Evolutionary conservation across 176 grass and related monocot genomes (phyloP).

Genomic region (Eragrostis curvula): DNA sequence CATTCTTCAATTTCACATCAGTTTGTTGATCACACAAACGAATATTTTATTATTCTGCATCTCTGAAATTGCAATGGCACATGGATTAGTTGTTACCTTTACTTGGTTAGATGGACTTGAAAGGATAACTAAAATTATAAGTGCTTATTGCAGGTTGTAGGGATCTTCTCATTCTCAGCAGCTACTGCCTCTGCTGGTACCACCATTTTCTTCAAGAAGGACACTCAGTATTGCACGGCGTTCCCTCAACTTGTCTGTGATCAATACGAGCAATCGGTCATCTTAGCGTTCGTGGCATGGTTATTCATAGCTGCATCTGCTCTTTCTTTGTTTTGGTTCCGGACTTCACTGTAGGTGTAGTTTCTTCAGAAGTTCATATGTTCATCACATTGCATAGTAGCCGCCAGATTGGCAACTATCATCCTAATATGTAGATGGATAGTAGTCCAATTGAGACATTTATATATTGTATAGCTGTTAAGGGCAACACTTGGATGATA

Average conservation of each 20-base stretch:
- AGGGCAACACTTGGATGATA: no score
- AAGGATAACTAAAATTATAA: no score
- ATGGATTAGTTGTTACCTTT: no score
- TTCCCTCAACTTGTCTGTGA: slow-evolving; percentile 56
- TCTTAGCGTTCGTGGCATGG: slow-evolving; percentile 66
- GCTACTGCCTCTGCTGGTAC: slow-evolving; percentile 57
- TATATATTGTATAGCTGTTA: no score
- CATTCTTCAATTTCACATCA: not conserved
- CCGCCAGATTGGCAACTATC: not conserved
- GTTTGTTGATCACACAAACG: not conserved
- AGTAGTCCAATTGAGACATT: no score
- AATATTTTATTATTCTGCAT: no score
- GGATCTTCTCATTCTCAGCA: slow-evolving; percentile 57
- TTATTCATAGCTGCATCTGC: slow-evolving; percentile 61
- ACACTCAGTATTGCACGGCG: slow-evolving; percentile 54
- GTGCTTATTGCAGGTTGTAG: slow-evolving; percentile 42
- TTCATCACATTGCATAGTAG: slow-evolving; percentile 3
- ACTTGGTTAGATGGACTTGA: no score
- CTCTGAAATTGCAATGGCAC: no score
- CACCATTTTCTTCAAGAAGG: slow-evolving; percentile 52
- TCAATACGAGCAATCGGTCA: slow-evolving; percentile 49
- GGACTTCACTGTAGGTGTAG: no score
- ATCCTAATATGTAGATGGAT: no score
- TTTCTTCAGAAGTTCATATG: slow-evolving; percentile 25
- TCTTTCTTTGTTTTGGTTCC: slow-evolving; percentile 62